Conservation (phyloP, 2,329 filamentous ascomycete genomes). For the Cordyceps cateniannulata region DNA sequence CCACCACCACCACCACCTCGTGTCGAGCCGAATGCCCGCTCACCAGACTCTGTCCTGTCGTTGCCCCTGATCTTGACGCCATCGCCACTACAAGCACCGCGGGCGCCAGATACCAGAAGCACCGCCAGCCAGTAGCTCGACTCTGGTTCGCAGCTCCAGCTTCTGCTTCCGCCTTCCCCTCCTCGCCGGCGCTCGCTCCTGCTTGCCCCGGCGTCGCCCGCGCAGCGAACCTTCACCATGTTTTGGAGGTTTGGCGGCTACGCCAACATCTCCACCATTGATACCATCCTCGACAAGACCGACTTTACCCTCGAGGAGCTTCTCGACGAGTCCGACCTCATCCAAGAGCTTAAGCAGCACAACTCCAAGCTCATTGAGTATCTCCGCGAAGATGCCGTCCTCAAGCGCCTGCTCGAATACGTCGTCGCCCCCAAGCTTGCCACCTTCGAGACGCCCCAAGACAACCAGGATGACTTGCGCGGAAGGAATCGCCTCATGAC, state of each 20-base stretch:
- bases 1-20: neutral
- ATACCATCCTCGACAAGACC: slow-evolving; percentile 93
- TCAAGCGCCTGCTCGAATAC: slow-evolving; percentile 83
- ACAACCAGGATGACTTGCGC: slow-evolving; percentile 45
- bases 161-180: neutral
- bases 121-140: neutral
- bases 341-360: slow-evolving; percentile 96
- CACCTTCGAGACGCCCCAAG: slow-evolving; percentile 44
- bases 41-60: neutral
- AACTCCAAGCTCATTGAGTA: slow-evolving; percentile 98
- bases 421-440: slow-evolving; percentile 74
- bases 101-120: neutral
- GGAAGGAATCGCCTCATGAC: slow-evolving; percentile 36
- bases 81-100: neutral
- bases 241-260: slow-evolving; percentile 99
- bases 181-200: slow-evolving; percentile 8
- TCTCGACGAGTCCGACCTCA: slow-evolving; percentile 90
- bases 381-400: slow-evolving; percentile 76
- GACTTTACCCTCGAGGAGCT: slow-evolving; percentile 94
- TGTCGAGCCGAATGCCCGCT: slow-evolving; percentile 8
- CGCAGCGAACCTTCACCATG: slow-evolving; percentile 58
- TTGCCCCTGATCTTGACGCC: neutral
- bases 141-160: neutral
- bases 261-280: slow-evolving; percentile 93
- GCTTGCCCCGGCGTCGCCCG: slow-evolving; percentile 4